A percentile compares a stretch with the other conserved stretches of the same genome.
phyloP scores from a whole-genome alignment of 75 land plant species.

The Cunninghamia lanceolata region DNA sequence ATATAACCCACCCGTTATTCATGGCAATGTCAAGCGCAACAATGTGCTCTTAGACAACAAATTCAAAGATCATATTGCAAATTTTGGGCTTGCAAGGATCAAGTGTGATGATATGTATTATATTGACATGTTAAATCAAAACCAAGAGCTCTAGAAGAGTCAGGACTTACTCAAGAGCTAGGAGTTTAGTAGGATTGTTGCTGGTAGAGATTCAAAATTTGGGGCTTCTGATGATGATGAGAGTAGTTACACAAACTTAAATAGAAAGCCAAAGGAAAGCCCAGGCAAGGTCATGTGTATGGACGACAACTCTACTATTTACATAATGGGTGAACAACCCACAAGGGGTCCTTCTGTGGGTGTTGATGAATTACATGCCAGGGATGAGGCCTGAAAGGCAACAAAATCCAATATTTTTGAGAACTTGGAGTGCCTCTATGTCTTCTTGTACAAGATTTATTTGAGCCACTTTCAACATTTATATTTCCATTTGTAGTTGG shows the following conservation, averaged over 20 bases:
- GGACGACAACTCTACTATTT: not conserved
- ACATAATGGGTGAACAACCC: not conserved
- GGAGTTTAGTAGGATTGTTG: not conserved
- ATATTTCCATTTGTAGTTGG: too few relatives aligned
- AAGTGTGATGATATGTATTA: constrained; percentile 46
- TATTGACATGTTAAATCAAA: constrained; percentile 47
- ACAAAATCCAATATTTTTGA: too few relatives aligned
- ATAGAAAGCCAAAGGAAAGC: not conserved
- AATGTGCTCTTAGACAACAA: constrained; percentile 61
- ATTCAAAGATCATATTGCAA: constrained; percentile 57
- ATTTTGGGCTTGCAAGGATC: constrained; percentile 77
- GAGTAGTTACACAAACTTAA: not conserved
- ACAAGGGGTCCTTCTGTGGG: not conserved
- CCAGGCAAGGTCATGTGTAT: not conserved
- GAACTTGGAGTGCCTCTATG: too few relatives aligned
- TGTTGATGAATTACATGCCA: constrained; percentile 2
- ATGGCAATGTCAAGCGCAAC: too few relatives aligned
- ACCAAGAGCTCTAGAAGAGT: constrained; percentile 38
- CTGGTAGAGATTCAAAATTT: not conserved
- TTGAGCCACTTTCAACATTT: too few relatives aligned
- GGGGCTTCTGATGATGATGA: not conserved
- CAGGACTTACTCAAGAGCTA: constrained; percentile 12
- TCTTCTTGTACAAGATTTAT: too few relatives aligned
- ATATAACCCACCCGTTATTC: constrained; percentile 78
- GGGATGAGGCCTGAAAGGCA: too few relatives aligned